phyloP scores from a whole-genome alignment of 495 filamentous ascomycete genomes.

The Tetracladium setigerum region DNA sequence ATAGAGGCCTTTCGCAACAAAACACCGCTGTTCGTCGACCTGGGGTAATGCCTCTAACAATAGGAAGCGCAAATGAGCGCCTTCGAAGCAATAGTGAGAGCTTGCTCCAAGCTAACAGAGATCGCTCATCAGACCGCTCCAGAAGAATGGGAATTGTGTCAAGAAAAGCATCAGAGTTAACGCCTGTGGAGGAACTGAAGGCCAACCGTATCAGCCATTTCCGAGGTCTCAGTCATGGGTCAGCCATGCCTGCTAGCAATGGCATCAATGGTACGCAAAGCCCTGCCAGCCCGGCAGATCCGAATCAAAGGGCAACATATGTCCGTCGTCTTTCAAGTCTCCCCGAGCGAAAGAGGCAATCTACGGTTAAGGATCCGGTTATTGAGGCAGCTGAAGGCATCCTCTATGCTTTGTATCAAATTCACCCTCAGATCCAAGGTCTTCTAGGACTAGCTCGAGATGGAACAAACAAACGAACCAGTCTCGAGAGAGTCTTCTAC shows the following conservation, averaged over 20 bases:
- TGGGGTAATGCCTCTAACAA: constrained; percentile 57
- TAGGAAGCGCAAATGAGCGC: constrained; percentile 67
- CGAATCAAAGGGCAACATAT: constrained; percentile 48
- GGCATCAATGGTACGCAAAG: constrained; percentile 35
- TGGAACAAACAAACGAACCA: constrained; percentile 57
- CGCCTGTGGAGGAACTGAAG: constrained; percentile 65
- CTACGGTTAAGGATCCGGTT: constrained; percentile 50
- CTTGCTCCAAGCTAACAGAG: constrained; percentile 37
- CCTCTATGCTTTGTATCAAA: constrained; percentile 73
- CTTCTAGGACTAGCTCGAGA: constrained; percentile 65
- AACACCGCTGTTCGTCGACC: constrained; percentile 57
- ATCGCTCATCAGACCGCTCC: constrained; percentile 44
- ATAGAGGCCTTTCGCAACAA: constrained; percentile 69
- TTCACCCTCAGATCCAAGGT: constrained; percentile 67
- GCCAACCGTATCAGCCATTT: constrained; percentile 72
- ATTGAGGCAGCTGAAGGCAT: constrained; percentile 81
- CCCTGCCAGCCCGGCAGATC: constrained; percentile 50
- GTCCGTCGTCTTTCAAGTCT: constrained; percentile 75
- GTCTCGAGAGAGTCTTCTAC: constrained; percentile 70
- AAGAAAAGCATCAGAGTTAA: constrained; percentile 64
- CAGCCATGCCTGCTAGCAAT: constrained; percentile 55
- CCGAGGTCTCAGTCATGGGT: constrained; percentile 74
- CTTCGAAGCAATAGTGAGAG: constrained; percentile 89
- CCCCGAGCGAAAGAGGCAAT: constrained; percentile 69
- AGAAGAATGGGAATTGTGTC: constrained; percentile 80